Evolutionary conservation across 331 rosid genomes (phyloP), one percentile per base, ranked within the genome.

Genomic region (Ulmus americana): DNA sequence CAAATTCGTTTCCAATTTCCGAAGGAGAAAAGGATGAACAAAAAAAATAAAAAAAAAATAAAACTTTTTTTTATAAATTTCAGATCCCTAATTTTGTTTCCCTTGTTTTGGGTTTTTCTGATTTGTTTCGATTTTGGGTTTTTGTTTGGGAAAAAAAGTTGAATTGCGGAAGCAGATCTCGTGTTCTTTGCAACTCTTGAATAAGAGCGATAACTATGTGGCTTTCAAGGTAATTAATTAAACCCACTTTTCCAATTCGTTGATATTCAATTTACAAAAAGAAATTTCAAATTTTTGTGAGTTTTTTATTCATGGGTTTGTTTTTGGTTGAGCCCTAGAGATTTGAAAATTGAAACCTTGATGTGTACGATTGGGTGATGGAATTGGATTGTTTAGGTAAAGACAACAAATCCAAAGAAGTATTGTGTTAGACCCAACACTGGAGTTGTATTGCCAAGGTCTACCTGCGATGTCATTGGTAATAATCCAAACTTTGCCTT

Each of bases 101-200:
- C 64, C 58, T 54, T 61, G n/a, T 65, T 77, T 54, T 49, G 42
- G 35, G 59, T 70, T 48, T 60, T 46, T 64, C 70, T 71, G 52
- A 57, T 53, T 38, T 50, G 6, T 44, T 62, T 55, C 4, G 51
- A 8, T 12, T 18, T 12, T 7, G 35, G 35, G 35, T 49, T 61
- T 65, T 6, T 53, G 7, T 45, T 16, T 8, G 6, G 13, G 10
- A 55, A 52, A 55, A 60, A 72, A 68, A 88, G 97, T 90, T 76
- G 97, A 87, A 69, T 76, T 85, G 97, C 78, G 80, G 91, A 88
- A 88, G 89, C 97, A 90, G 95, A 90, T 90, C 97, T 82, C 95
- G 5, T 87, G 95, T 78, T 79, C 95, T 70, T 67, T 88, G 80
- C 95, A 77, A 49, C 82, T 90, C 61, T 80, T 81, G 52, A 90